A percentile compares a stretch with the other conserved stretches of the same genome.
These are phyloP conservation scores for Areca catechu DNA, from an alignment of 176 grass and related monocot genomes.

Conservation along the genomic window DNA sequence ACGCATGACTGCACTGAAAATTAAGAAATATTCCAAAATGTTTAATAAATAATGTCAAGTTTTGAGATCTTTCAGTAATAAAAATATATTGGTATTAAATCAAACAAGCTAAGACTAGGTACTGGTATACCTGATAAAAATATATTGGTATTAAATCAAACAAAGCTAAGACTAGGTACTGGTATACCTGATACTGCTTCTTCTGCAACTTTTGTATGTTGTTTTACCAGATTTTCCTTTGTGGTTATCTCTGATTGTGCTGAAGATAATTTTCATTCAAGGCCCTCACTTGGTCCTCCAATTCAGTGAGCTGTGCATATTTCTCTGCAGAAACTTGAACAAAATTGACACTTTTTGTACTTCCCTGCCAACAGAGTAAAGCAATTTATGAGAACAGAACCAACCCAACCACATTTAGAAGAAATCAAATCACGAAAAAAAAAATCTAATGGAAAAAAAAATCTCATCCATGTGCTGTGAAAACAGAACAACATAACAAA, in stretches of 20 bases:
- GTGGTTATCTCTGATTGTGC: constrained; percentile 81
- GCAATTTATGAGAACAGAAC: constrained; percentile 19
- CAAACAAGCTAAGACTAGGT: too few species aligned
- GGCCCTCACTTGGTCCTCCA: constrained; percentile 73
- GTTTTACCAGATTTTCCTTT: constrained; percentile 91
- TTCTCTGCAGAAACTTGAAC: constrained; percentile 81
- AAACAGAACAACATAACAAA: neutral
- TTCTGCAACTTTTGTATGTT: constrained; percentile 99
- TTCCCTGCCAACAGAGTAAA: constrained; percentile 51
- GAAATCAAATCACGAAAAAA: neutral
- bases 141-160: too few species aligned
- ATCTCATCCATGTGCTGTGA: too few species aligned
- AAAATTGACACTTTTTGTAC: constrained; percentile 45
- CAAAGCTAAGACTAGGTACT: too few species aligned
- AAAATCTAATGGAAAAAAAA: too few species aligned
- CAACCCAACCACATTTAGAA: constrained; percentile 1
- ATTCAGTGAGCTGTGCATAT: constrained; percentile 69
- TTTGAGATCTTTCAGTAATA: too few species aligned
- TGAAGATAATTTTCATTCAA: constrained; percentile 65
- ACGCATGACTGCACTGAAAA: too few species aligned
- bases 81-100: too few species aligned
- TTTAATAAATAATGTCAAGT: too few species aligned
- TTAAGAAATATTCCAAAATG: too few species aligned
- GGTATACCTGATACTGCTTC: constrained; percentile 86
- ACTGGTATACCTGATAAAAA: constrained; percentile 47